Evolutionary conservation across 306 rosid species (phyloP).

Genomic region (Rosa persica): DNA sequence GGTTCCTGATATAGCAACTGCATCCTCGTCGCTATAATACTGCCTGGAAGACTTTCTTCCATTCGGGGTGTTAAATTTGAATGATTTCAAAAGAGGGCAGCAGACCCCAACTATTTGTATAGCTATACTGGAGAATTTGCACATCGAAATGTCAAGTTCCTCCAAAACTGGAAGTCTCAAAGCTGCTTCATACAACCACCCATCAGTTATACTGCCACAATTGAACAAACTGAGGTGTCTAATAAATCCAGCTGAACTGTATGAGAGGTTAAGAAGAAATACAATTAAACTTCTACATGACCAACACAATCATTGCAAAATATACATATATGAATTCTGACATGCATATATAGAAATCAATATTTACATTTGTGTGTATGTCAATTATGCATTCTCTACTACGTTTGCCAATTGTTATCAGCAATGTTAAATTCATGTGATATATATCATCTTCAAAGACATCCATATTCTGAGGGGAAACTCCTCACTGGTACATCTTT

Average conservation of each 20-base stretch:
- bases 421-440: no score
- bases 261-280: background rate
- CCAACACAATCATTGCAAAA: background rate
- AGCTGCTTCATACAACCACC: background rate
- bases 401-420: no score
- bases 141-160: background rate
- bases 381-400: no score
- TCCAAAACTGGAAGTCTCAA: background rate
- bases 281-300: background rate
- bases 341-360: no score
- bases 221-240: slow-evolving; percentile 1
- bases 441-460: no score
- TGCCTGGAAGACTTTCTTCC: no score
- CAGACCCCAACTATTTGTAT: background rate
- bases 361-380: no score
- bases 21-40: background rate
- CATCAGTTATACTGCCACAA: background rate
- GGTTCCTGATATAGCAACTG: background rate
- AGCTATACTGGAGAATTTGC: background rate
- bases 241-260: background rate
- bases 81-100: background rate
- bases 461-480: no score
- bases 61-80: background rate
- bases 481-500: no score
- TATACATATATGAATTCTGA: background rate